Evolutionary conservation across 257 asterid species (phyloP).

Genomic region (Solanum raphanifolium): DNA sequence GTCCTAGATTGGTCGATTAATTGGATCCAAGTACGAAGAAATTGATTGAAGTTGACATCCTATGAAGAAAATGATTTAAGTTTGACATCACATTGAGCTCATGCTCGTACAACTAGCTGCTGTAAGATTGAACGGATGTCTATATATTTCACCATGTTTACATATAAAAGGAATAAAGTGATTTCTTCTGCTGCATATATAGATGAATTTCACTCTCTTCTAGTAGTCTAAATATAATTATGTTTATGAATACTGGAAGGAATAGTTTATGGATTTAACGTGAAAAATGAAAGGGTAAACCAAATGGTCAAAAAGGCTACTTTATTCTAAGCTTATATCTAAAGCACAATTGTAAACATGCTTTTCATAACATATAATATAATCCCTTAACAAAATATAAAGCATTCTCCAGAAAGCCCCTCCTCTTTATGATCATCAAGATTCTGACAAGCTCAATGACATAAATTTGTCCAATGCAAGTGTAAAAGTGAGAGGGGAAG

Average conservation of each 20-base stretch:
- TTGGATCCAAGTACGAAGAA: neutral
- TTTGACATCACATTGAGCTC: neutral
- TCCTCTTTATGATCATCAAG: neutral
- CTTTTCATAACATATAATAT: neutral
- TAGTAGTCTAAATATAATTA: neutral
- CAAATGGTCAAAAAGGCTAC: neutral
- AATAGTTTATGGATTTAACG: neutral
- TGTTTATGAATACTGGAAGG: neutral
- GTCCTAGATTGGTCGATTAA: neutral
- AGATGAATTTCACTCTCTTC: neutral
- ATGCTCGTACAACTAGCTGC: neutral
- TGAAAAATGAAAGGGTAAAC: neutral
- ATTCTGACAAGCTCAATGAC: neutral
- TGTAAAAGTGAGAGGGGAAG: neutral
- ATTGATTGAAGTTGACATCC: neutral
- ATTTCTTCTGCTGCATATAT: neutral
- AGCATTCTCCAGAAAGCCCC: neutral
- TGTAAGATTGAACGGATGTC: neutral
- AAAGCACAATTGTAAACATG: neutral
- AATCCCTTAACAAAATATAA: neutral
- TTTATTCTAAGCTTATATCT: neutral
- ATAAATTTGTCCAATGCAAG: neutral
- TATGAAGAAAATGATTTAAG: neutral
- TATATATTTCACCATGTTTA: neutral
- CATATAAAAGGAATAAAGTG: neutral